These are phyloP conservation scores for Peronospora farinosa DNA, from an alignment of 352 stramenopile genomes.

Conservation along the genomic window DNA sequence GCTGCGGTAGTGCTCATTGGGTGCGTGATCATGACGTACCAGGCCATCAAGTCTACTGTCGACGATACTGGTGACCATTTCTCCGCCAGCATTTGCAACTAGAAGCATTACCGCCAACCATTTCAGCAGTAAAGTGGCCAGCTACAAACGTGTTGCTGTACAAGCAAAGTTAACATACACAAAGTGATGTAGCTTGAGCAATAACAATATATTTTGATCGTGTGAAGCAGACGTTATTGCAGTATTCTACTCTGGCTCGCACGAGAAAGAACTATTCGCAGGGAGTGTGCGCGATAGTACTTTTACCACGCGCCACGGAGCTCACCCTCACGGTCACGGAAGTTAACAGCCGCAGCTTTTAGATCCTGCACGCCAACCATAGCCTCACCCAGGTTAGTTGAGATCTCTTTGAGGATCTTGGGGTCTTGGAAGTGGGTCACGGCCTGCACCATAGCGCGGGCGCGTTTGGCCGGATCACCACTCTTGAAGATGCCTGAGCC, in stretches of 20 bases:
- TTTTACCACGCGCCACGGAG: conserved; percentile 64
- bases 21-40: conserved; percentile 45
- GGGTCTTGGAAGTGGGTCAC: conserved; percentile 96
- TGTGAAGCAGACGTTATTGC: conserved; percentile 6
- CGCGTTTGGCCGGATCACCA: conserved; percentile 90
- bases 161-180: too few species aligned
- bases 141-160: too few species aligned
- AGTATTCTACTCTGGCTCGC: conserved; percentile 6
- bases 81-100: conserved; percentile 33
- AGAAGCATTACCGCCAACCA: conserved; percentile 4
- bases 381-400: conserved; percentile 91
- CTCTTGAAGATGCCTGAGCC: conserved; percentile 98
- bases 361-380: conserved; percentile 98
- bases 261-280: conserved; percentile 1
- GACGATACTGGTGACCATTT: conserved; percentile 36
- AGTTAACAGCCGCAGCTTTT: conserved; percentile 93
- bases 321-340: conserved; percentile 94
- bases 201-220: conserved; percentile 23
- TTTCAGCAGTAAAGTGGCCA: background rate
- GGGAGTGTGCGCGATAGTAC: conserved; percentile 6
- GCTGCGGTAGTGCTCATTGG: conserved; percentile 37
- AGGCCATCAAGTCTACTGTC: conserved; percentile 43
- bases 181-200: conserved; percentile 6
- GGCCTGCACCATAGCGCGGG: conserved; percentile 94
- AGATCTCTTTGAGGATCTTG: conserved; percentile 96